Evolutionary conservation across 257 asterid species (phyloP).

Genomic region (Lantana camara): DNA sequence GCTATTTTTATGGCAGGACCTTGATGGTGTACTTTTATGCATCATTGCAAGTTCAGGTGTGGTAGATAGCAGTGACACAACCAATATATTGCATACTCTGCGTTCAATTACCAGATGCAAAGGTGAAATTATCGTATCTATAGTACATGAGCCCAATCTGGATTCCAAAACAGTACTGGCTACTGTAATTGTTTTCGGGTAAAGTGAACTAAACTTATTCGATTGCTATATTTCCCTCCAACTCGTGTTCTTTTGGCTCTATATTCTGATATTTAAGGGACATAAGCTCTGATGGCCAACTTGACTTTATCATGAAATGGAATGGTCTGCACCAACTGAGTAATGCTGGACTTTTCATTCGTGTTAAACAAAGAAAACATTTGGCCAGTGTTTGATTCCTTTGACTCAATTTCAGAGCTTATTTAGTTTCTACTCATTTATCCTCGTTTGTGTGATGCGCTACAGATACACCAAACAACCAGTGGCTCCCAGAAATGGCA

Average conservation of each 20-base stretch:
- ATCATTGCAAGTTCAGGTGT: slow-evolving; percentile 73
- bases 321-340: slow-evolving; percentile 11
- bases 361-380: not conserved
- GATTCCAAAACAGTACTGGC: slow-evolving; percentile 63
- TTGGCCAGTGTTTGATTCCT: slow-evolving; percentile 8
- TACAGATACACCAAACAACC: slow-evolving; percentile 46
- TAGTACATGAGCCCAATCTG: slow-evolving; percentile 56
- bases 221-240: slow-evolving; percentile 15
- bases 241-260: slow-evolving; percentile 10
- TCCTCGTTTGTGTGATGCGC: slow-evolving; percentile 31
- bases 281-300: not conserved
- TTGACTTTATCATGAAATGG: slow-evolving; percentile 10
- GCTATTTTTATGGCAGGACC: slow-evolving; percentile 52
- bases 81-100: slow-evolving; percentile 47
- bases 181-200: slow-evolving; percentile 80
- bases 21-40: slow-evolving; percentile 69
- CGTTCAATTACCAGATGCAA: slow-evolving; percentile 55
- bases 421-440: slow-evolving; percentile 18
- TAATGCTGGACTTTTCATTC: not conserved
- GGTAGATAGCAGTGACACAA: slow-evolving; percentile 49
- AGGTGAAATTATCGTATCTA: slow-evolving; percentile 57
- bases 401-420: slow-evolving; percentile 14
- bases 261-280: slow-evolving; percentile 8
- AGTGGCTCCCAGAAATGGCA: slow-evolving; percentile 60
- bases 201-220: slow-evolving; percentile 31